These are phyloP conservation scores for Vanrija sp. DNA, from an alignment of 1,284 basidiomycete genomes.

Conservation along the genomic window DNA sequence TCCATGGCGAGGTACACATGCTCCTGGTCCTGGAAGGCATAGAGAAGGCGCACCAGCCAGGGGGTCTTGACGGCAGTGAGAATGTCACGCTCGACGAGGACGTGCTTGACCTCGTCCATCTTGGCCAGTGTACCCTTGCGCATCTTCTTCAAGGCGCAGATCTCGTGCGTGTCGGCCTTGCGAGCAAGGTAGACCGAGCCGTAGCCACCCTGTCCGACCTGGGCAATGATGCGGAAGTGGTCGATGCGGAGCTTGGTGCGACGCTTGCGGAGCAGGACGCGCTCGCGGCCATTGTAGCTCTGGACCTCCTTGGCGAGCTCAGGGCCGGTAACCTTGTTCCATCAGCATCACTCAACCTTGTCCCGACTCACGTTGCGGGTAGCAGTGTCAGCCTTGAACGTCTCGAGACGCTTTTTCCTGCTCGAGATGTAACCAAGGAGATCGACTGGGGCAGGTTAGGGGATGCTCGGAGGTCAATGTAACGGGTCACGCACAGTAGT, in stretches of 20 bases:
- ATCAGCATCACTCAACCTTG: not conserved
- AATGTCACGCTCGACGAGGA: conserved; percentile 94
- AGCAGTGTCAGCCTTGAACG: conserved; percentile 77
- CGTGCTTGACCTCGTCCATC: conserved; percentile 92
- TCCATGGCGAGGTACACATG: conserved; percentile 97
- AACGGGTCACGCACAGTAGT: conserved; percentile 59
- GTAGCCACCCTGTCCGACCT: conserved; percentile 94
- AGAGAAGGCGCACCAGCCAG: conserved; percentile 86
- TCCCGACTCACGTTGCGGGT: conserved; percentile 57
- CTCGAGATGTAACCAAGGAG: conserved; percentile 78
- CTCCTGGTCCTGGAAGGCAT: conserved; percentile 87
- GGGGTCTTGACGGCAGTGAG: conserved; percentile 91
- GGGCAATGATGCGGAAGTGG: conserved; percentile 89
- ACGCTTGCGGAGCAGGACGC: conserved; percentile 80
- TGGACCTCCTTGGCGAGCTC: conserved; percentile 77
- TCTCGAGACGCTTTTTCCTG: conserved; percentile 72
- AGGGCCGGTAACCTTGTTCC: conserved; percentile 49
- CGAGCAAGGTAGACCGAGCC: conserved; percentile 91
- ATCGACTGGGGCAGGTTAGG: conserved; percentile 55
- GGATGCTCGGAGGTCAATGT: not conserved
- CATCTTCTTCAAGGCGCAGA: conserved; percentile 96
- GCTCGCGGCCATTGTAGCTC: conserved; percentile 86
- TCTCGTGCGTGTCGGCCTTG: conserved; percentile 84
- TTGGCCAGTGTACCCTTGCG: conserved; percentile 84
- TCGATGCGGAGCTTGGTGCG: conserved; percentile 81